Evolutionary conservation across 148 eudicot genomes (phyloP).

Genomic region (Talinum fruticosum): DNA sequence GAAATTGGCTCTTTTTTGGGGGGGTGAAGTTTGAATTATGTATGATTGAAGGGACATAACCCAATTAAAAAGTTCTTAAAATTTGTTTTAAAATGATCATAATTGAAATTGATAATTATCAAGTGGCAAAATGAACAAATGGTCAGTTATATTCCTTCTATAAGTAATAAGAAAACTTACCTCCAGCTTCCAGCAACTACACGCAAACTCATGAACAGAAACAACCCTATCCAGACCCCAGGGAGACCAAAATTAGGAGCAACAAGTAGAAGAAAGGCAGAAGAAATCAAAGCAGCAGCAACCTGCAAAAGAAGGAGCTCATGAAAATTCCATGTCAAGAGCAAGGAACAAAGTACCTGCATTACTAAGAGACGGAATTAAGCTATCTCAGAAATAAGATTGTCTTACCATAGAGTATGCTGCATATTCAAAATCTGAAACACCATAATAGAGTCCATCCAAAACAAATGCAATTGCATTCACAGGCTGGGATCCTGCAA

Average conservation of each 20-base stretch:
- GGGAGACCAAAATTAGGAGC: conserved; percentile 71
- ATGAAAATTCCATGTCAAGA: background rate
- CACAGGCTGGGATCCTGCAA: conserved; percentile 89
- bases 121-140: background rate
- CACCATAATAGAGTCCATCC: conserved; percentile 95
- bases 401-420: conserved; percentile 77
- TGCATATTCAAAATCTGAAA: conserved; percentile 87
- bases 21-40: background rate
- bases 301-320: conserved; percentile 41
- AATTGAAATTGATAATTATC: no score
- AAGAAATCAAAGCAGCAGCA: conserved; percentile 59
- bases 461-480: conserved; percentile 94
- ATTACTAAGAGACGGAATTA: background rate
- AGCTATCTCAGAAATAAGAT: background rate
- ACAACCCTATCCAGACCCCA: conserved; percentile 84
- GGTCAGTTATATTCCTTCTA: background rate
- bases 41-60: background rate
- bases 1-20: background rate
- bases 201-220: conserved; percentile 88
- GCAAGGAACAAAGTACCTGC: background rate
- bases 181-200: conserved; percentile 86
- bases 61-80: no score
- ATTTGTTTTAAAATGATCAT: no score
- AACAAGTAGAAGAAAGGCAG: conserved; percentile 53
- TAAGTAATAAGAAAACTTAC: conserved; percentile 33